Conservation (phyloP, 179 eudicot species). For the Amaranthus tricolor region DNA sequence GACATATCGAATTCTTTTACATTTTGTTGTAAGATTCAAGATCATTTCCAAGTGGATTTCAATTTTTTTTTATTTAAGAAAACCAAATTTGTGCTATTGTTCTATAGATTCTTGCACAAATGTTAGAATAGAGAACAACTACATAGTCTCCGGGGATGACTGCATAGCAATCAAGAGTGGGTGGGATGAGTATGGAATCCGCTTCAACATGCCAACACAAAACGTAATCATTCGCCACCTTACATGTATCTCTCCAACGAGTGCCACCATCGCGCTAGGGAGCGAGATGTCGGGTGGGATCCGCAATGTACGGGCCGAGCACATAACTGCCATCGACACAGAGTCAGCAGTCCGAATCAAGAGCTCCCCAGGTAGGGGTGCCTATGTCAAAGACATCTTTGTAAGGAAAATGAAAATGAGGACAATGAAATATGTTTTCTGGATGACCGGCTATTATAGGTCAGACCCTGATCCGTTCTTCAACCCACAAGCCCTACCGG, state of each 20-base stretch:
- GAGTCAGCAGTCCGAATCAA: conserved; percentile 75
- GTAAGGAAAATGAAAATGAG: conserved; percentile 53
- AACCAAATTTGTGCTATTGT: neutral
- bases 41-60: neutral
- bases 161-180: conserved; percentile 81
- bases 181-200: conserved; percentile 80
- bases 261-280: conserved; percentile 75
- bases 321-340: conserved; percentile 59
- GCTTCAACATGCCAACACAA: conserved; percentile 68
- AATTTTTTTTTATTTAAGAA: neutral
- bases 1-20: neutral
- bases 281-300: conserved; percentile 90
- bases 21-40: neutral
- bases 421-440: conserved; percentile 69
- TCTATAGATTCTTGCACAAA: conserved; percentile 71
- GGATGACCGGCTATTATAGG: conserved; percentile 69
- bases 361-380: conserved; percentile 70
- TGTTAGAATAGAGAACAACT: conserved; percentile 61
- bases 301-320: conserved; percentile 58
- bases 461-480: conserved; percentile 49
- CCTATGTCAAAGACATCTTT: conserved; percentile 57
- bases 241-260: conserved; percentile 70
- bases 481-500: conserved; percentile 51
- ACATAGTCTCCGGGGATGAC: conserved; percentile 81
- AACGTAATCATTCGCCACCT: conserved; percentile 62